These are phyloP conservation scores for Arthrinium puccinioides DNA, from an alignment of 2,329 filamentous ascomycete species.

Conservation along the genomic window DNA sequence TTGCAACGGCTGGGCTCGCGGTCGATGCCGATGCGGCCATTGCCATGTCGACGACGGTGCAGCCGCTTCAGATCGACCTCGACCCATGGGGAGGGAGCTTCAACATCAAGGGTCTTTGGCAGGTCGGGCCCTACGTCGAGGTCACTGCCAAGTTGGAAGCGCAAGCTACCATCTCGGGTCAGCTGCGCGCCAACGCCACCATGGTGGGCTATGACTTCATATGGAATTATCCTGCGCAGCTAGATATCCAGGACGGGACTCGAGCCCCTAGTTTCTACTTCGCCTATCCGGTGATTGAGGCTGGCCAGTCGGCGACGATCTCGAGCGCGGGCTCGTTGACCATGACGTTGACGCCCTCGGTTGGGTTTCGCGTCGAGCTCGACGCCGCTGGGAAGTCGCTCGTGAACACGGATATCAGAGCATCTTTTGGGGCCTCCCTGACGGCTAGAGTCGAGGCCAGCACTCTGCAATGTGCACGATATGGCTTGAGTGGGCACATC, in stretches of 20 bases:
- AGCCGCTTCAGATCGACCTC: no score
- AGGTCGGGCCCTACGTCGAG: no score
- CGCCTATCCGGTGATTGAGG: background rate
- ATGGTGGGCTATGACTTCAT: no score
- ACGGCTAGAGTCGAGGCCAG: background rate
- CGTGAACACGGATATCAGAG: background rate
- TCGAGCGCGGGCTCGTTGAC: background rate
- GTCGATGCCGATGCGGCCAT: no score
- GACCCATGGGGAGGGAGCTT: no score
- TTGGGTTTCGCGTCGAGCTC: background rate
- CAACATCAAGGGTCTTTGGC: no score
- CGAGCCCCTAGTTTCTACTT: background rate
- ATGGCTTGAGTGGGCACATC: background rate
- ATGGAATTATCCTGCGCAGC: background rate
- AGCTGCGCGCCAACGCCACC: no score
- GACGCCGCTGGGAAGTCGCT: background rate
- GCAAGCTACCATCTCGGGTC: no score
- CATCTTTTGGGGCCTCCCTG: background rate
- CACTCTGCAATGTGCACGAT: background rate
- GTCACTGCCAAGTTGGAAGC: no score
- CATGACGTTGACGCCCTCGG: background rate
- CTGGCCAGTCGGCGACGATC: background rate
- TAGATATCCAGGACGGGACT: background rate
- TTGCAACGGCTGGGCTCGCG: no score
- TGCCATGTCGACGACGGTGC: no score